Conservation (phyloP, 495 filamentous ascomycete genomes). For the Penicillium psychrofluorescens region DNA sequence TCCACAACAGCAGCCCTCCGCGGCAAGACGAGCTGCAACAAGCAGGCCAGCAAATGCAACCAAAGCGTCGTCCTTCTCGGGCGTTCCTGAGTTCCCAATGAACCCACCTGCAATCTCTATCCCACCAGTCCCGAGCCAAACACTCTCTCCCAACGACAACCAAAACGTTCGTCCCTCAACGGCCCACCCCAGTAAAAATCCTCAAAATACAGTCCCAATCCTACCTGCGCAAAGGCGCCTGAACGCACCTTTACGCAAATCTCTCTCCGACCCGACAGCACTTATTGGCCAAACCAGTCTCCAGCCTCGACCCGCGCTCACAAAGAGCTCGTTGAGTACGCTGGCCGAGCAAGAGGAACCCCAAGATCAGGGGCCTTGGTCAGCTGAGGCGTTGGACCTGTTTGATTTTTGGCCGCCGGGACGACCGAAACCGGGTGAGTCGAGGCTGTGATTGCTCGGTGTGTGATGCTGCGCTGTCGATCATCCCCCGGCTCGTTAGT, state of each 20-base stretch:
- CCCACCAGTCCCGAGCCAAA: no score
- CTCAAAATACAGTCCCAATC: not conserved
- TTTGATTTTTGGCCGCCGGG: slow-evolving; percentile 49
- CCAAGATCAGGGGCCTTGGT: slow-evolving; percentile 43
- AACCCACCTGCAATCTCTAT: no score
- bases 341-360: slow-evolving; percentile 3
- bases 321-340: slow-evolving; percentile 13
- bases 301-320: slow-evolving; percentile 6
- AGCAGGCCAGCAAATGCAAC: no score
- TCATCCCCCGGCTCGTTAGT: not conserved
- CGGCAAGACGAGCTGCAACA: no score
- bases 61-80: no score
- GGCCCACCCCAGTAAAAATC: not conserved
- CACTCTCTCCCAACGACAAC: no score
- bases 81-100: no score
- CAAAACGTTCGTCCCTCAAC: not conserved
- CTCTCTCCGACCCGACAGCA: slow-evolving; percentile 28
- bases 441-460: no score
- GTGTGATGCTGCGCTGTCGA: not conserved
- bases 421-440: slow-evolving; percentile 24
- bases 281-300: slow-evolving; percentile 10
- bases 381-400: slow-evolving; percentile 50
- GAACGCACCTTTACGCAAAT: slow-evolving; percentile 26
- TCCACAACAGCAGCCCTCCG: no score
- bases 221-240: slow-evolving; percentile 4